A percentile compares a stretch with the other conserved stretches of the same genome.
Conservation (phyloP, 208 protist genomes). For the Kentomonas sorsogonicus region DNA sequence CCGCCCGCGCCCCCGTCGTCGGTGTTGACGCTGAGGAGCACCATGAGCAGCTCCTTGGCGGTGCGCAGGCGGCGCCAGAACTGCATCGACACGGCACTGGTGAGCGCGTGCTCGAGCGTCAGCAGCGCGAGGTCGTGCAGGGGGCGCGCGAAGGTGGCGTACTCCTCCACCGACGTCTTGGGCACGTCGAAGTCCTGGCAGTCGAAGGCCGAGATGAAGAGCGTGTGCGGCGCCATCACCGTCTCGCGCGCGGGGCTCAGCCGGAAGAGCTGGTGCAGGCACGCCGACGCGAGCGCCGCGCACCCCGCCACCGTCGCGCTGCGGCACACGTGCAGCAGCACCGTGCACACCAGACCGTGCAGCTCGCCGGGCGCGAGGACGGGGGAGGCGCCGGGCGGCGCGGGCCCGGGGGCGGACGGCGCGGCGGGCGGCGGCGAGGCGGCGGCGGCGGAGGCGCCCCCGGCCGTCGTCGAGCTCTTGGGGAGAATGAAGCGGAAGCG, state of each 20-base stretch:
- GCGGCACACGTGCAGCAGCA: constrained; percentile 76
- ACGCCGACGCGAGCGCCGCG: constrained; percentile 70
- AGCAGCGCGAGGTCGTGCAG: constrained; percentile 67
- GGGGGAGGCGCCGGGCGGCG: too few species aligned
- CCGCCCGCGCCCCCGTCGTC: constrained; percentile 50
- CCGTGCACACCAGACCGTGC: constrained; percentile 58
- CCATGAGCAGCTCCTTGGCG: constrained; percentile 71
- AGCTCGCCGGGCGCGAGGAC: constrained; percentile 54
- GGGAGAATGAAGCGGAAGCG: constrained; percentile 60
- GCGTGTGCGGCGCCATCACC: constrained; percentile 68
- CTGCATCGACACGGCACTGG: constrained; percentile 58
- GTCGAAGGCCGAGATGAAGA: constrained; percentile 78
- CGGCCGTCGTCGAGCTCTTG: constrained; percentile 3
- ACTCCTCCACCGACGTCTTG: constrained; percentile 80
- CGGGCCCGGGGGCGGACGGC: too few species aligned
- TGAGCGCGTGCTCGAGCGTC: constrained; percentile 79
- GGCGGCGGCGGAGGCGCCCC: neutral
- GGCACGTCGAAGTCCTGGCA: constrained; percentile 76
- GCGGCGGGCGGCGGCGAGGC: too few species aligned
- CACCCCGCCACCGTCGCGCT: constrained; percentile 75
- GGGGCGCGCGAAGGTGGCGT: constrained; percentile 71
- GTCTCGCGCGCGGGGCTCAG: constrained; percentile 60
- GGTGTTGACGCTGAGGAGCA: constrained; percentile 63
- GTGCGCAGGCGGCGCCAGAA: constrained; percentile 81
- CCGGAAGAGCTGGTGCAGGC: constrained; percentile 78